A percentile compares a stretch with the other conserved stretches of the same genome.
phyloP scores from a whole-genome alignment of 805 yeast genomes.

The Ogataea methylovora region DNA sequence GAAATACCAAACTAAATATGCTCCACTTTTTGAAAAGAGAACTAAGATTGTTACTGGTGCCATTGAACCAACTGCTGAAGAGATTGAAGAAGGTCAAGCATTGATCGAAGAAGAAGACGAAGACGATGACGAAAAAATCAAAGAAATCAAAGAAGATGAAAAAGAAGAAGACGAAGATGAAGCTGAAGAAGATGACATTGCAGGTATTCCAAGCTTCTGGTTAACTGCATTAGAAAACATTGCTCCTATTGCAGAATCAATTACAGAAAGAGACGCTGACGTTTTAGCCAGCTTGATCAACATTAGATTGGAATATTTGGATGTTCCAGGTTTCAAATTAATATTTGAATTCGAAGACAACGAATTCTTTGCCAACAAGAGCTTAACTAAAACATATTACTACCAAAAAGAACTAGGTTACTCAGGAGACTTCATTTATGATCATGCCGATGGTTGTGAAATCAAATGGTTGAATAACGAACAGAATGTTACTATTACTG shows the following conservation, averaged over 20 bases:
- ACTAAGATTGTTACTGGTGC: slow-evolving; percentile 64
- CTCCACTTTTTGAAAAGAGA: slow-evolving; percentile 72
- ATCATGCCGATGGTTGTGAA: slow-evolving; percentile 87
- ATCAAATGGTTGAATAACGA: slow-evolving; percentile 81
- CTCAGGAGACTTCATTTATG: slow-evolving; percentile 94
- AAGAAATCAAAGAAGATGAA: slow-evolving; percentile 30
- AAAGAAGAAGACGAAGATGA: slow-evolving; percentile 24
- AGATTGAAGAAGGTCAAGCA: slow-evolving; percentile 70
- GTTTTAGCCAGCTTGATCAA: slow-evolving; percentile 64
- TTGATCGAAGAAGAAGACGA: slow-evolving; percentile 42
- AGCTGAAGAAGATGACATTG: slow-evolving; percentile 28
- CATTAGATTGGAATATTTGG: slow-evolving; percentile 71
- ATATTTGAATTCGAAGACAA: slow-evolving; percentile 74
- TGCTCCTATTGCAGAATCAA: slow-evolving; percentile 70
- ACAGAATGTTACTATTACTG: slow-evolving; percentile 72
- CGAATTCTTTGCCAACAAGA: slow-evolving; percentile 67
- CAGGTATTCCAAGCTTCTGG: slow-evolving; percentile 95
- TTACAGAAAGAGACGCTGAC: slow-evolving; percentile 85
- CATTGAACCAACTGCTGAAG: slow-evolving; percentile 70
- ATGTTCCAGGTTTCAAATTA: slow-evolving; percentile 82
- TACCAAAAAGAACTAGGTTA: slow-evolving; percentile 92
- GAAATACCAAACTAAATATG: slow-evolving; percentile 63
- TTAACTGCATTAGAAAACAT: slow-evolving; percentile 89
- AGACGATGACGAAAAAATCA: slow-evolving; percentile 31
- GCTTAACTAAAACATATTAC: slow-evolving; percentile 78